Evolutionary conservation across 2,329 filamentous ascomycete species (phyloP).

Genomic region (Fonsecaea multimorphosa): DNA sequence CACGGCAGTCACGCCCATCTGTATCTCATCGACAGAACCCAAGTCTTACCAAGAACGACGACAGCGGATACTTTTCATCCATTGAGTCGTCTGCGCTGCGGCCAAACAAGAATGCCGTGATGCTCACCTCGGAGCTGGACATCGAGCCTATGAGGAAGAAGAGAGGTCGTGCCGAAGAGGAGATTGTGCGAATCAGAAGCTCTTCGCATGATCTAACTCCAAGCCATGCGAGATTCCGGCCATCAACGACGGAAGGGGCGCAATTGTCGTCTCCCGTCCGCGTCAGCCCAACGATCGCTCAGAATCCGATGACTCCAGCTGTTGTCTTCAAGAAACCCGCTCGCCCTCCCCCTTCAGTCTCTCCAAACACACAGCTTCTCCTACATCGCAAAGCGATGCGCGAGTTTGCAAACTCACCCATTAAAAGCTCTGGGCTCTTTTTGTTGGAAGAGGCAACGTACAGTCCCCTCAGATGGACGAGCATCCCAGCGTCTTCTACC

Average conservation of each 20-base stretch:
- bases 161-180: conserved; percentile 83
- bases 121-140: conserved; percentile 75
- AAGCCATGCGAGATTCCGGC: conserved; percentile 61
- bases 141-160: conserved; percentile 75
- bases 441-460: conserved; percentile 50
- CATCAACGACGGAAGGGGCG: conserved; percentile 41
- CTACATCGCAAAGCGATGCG: conserved; percentile 84
- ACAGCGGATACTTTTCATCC: conserved; percentile 97
- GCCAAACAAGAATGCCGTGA: conserved; percentile 66
- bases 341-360: conserved; percentile 75
- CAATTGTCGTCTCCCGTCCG: conserved; percentile 37
- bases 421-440: conserved; percentile 53
- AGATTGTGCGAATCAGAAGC: conserved; percentile 89
- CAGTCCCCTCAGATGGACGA: conserved; percentile 60
- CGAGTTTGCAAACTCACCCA: conserved; percentile 80
- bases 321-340: conserved; percentile 73
- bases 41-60: conserved; percentile 79
- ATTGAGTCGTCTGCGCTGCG: conserved; percentile 88
- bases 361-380: conserved; percentile 88
- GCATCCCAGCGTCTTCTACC: conserved; percentile 46
- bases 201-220: conserved; percentile 90
- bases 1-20: conserved; percentile 54
- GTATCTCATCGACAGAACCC: conserved; percentile 72
- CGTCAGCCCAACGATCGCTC: conserved; percentile 20
- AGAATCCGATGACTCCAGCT: conserved; percentile 36